These are phyloP conservation scores for Raffaelea deltoideospora DNA, from an alignment of 2,329 filamentous ascomycete genomes.

Conservation along the genomic window DNA sequence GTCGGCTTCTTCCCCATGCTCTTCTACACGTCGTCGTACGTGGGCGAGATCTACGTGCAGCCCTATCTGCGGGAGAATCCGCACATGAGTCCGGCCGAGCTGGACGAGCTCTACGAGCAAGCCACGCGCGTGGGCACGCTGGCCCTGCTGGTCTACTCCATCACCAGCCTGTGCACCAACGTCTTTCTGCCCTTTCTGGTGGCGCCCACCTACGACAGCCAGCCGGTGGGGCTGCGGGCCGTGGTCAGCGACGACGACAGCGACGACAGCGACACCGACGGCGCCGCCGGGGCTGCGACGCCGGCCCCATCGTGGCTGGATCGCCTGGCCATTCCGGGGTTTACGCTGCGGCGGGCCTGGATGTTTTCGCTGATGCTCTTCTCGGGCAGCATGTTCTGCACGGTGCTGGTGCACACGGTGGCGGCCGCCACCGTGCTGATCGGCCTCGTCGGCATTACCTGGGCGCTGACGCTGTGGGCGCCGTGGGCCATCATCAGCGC, in stretches of 20 bases:
- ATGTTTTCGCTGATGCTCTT: conserved; percentile 75
- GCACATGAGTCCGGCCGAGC: conserved; percentile 58
- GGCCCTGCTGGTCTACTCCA: conserved; percentile 74
- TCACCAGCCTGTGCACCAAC: conserved; percentile 70
- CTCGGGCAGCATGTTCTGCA: conserved; percentile 64
- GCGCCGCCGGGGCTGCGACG: conserved; percentile 13
- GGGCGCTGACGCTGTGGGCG: conserved; percentile 88
- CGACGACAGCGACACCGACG: not conserved
- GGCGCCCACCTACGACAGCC: conserved; percentile 56
- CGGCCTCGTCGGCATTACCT: conserved; percentile 72
- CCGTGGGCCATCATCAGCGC: conserved; percentile 91
- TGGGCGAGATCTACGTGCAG: conserved; percentile 84
- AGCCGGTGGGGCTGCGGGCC: conserved; percentile 15
- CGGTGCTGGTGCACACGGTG: conserved; percentile 61
- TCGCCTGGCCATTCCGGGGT: conserved; percentile 57
- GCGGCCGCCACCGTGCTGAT: conserved; percentile 62
- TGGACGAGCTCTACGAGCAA: conserved; percentile 67
- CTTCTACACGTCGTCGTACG: conserved; percentile 89
- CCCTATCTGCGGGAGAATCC: conserved; percentile 66
- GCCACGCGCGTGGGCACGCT: conserved; percentile 81
- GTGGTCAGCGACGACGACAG: not conserved
- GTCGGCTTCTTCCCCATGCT: conserved; percentile 92
- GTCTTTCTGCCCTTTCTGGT: conserved; percentile 77
- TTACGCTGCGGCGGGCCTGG: conserved; percentile 84
- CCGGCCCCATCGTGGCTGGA: conserved; percentile 27